Base-by-base conservation (phyloP, 495 filamentous ascomycete genomes). In the Neurospora sp. region DNA sequence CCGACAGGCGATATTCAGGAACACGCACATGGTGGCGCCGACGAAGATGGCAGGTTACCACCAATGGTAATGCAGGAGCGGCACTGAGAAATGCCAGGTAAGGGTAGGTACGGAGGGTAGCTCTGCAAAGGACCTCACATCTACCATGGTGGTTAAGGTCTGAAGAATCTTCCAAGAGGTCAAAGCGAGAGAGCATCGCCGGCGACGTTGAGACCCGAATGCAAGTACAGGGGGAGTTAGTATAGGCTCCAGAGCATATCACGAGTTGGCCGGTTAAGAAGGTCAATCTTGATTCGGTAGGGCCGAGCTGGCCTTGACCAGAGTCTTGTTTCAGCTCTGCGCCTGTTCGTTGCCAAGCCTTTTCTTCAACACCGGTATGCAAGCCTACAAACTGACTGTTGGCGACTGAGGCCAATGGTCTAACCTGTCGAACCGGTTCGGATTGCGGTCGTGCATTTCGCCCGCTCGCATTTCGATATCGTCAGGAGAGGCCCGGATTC, bases 141-240 rank as follows among this genome's bases (percentile, higher is more conserved):
- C 14, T 62, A 62, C 27, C 23, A 59, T 59, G 48, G 48, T 27
- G 48, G 2, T 59, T 27, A 80, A 79, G 71, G 75, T 78, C 71
- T 75, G 76, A 77, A 73, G 80, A 79, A 81, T 74, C 76, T 79
- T 81, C 79, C 71, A 81, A 73, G 78, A 79, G 79, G 79, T 76
- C 78, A 72, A 77, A 79, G 79, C 79, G 73, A 76, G 73, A 70
- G 70, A 42, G 70, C 73, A 14, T 35, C 69, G 72, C 70, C 42
- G 48, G 70, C n/a, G 39, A 18, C 27, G 20, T 70, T 69, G 71
- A 69, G 69, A 70, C 74, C 73, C 48, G 40, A 70, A 44, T 42
- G 9, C 48, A 44, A n/a, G n/a, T 20, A 23, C 39, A 69, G 39
- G 54, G 62, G 2, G 66, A 37, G n/a, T 54, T 23, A 20, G 20